Base-by-base conservation (phyloP, 202 grass and related monocot genomes). In the Digitaria exilis region DNA sequence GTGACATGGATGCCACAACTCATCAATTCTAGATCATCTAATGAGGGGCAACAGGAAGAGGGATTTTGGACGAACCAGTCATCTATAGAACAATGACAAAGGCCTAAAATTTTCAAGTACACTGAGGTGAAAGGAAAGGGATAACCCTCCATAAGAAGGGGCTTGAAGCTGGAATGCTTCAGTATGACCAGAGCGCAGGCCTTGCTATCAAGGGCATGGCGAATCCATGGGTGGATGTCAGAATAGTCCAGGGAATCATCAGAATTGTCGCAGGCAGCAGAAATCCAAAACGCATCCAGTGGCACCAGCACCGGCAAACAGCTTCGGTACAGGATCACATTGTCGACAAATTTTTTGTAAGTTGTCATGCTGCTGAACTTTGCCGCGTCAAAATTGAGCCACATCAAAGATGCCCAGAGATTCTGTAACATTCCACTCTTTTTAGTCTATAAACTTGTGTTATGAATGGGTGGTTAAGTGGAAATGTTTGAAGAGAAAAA, bases 181-280 rank as follows among this genome's bases (percentile, higher is more conserved):
- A 65, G 11, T 65, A 79, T 24, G 43, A 59, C 29, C 17, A 79
- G 28, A 65, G 42, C 60, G 60, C 43, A 65, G 44, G 60, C 44
- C 7, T 65, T 51, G 60, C 44, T 65, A 35, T 22, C 6, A 80
- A 80, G 64, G 31, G 45, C 78, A 69, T 80, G 78, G 21, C 4
- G 8, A 41, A 80, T 57, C 78, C 78, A 80, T 9, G 64, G 78
- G 29, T 80, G 78, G 65, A 80, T 70, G 65, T 80, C 65, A 58
- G 50, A 69, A 58, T 44, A 80, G 56, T 80, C 78, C 30, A 80
- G 52, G 49, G 16, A 58, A 58, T 80, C 32, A 44, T 69, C 22
- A n/a, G 15, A 80, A 6, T 30, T 54, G n/a, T 80, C 13, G 34
- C 77, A 80, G 48, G 7, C 17, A 8, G 49, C 65, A 57, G 64